phyloP scores from a whole-genome alignment of 2,329 filamentous ascomycete species.

The Fusarium ramigenum region DNA sequence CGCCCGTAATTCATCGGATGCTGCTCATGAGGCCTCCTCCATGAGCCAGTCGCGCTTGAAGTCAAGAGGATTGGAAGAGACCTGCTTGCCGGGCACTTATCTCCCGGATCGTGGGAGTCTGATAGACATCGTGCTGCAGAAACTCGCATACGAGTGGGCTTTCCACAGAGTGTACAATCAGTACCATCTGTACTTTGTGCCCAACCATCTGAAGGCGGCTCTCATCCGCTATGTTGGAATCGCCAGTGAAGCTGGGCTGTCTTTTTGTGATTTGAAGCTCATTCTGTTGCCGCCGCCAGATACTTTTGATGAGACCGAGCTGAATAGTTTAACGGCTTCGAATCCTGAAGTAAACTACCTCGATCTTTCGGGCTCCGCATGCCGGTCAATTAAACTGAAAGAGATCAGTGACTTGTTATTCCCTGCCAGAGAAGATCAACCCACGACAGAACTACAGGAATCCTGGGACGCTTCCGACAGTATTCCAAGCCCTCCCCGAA shows the following conservation, averaged over 20 bases:
- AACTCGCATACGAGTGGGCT: slow-evolving; percentile 64
- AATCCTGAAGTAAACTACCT: slow-evolving; percentile 57
- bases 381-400: slow-evolving; percentile 60
- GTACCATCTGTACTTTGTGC: slow-evolving; percentile 65
- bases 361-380: slow-evolving; percentile 63
- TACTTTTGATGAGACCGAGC: slow-evolving; percentile 39
- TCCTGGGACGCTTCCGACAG: slow-evolving; percentile 61
- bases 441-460: slow-evolving; percentile 52
- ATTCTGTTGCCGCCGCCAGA: slow-evolving; percentile 53
- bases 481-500: slow-evolving; percentile 45
- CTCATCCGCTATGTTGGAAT: slow-evolving; percentile 62
- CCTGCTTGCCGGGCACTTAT: slow-evolving; percentile 56
- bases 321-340: slow-evolving; percentile 36
- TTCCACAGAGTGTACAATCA: slow-evolving; percentile 64
- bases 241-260: slow-evolving; percentile 57
- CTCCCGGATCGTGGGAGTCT: slow-evolving; percentile 59
- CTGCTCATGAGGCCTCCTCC: slow-evolving; percentile 19
- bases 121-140: slow-evolving; percentile 60
- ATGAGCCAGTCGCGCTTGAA: slow-evolving; percentile 36
- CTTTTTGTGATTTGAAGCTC: slow-evolving; percentile 59
- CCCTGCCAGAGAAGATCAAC: slow-evolving; percentile 43
- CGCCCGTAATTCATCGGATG: slow-evolving; percentile 38
- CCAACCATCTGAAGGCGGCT: slow-evolving; percentile 61
- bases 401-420: slow-evolving; percentile 63
- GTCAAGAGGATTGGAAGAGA: slow-evolving; percentile 24